Conservation (phyloP, 495 filamentous ascomycete species). For the Neurospora sp. region DNA sequence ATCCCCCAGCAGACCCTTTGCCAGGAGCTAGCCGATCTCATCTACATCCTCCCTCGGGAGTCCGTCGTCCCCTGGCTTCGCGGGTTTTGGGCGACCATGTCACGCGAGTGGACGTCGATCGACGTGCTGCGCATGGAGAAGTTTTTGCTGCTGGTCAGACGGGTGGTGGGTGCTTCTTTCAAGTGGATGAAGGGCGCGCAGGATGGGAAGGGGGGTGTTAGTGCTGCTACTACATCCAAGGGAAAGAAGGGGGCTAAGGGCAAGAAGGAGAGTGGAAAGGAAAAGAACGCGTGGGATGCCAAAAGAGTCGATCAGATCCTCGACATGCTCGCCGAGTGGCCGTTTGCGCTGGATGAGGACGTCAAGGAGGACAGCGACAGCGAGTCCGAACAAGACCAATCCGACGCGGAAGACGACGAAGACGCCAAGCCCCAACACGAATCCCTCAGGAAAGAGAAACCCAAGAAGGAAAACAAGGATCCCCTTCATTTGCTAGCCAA, state of each 20-base stretch:
- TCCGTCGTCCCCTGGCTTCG: constrained; percentile 54
- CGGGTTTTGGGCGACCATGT: constrained; percentile 87
- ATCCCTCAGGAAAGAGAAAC: not conserved
- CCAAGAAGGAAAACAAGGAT: not conserved
- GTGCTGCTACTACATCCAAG: constrained; percentile 44
- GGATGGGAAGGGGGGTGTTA: constrained; percentile 51
- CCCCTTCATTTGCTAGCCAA: constrained; percentile 18
- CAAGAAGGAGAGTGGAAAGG: not conserved
- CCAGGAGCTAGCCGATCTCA: constrained; percentile 62
- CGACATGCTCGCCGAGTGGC: constrained; percentile 32
- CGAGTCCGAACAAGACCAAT: not conserved
- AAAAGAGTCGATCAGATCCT: constrained; percentile 27
- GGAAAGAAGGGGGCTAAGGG: constrained; percentile 8
- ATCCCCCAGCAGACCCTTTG: constrained; percentile 78
- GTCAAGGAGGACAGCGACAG: constrained; percentile 15
- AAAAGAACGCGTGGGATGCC: constrained; percentile 19
- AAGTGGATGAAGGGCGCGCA: constrained; percentile 34
- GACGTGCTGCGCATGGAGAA: constrained; percentile 88
- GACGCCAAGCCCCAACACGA: constrained; percentile 15
- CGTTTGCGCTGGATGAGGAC: constrained; percentile 31
- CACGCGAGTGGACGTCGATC: constrained; percentile 68
- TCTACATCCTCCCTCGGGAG: constrained; percentile 51
- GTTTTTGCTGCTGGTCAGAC: constrained; percentile 75
- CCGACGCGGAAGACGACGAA: constrained; percentile 3
- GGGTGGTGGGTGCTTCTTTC: constrained; percentile 62